Base-by-base conservation (phyloP, 75 land plant species). In the Azolla pinnata region DNA sequence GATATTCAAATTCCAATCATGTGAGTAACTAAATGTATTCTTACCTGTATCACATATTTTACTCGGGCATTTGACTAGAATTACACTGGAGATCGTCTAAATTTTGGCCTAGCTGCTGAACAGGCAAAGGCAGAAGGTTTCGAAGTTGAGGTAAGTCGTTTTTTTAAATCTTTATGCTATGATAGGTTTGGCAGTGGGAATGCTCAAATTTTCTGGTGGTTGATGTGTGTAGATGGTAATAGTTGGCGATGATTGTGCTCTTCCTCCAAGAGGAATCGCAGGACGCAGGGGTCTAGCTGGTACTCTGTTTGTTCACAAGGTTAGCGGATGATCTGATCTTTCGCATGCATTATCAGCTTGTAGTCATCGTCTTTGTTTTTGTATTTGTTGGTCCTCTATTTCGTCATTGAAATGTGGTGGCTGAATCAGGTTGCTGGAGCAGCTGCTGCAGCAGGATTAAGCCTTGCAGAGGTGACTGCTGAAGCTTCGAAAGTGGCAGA, bases 191-290 rank as follows among this genome's bases (percentile, higher is more conserved):
- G 24, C 18, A 2, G 0, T 60, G n/a, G 14, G 3, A 29, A 16
- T 0, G 35, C 42, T 60, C 8, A 29, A 35, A 19, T 19, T 59
- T 23, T 32, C 33, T 58, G 18, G 4, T 40, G 62, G 19, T 5
- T 18, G 0, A 35, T 3, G 1, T 54, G 31, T 64, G 59, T 66
- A 91, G 97, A 78, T 65, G 54, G 95, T 85, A 2, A 85, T 91
- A 63, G 96, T 91, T 62, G 97, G 97, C 23, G 97, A 91, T 72
- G 96, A 91, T 54, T 91, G 97, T 76, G 97, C 97, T 30, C 73
- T 91, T 25, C 89, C 83, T 50, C 96, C 82, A 70, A 83, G 89
- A 61, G 95, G 95, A 31, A 64, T 83, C 45, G 86, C 80, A 64
- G 97, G 97, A 4, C 76, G 97, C 20, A 71, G 97, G 67, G 97